Conservation (phyloP, 2,329 filamentous ascomycete species). For the Rugonectria rugulosa region DNA sequence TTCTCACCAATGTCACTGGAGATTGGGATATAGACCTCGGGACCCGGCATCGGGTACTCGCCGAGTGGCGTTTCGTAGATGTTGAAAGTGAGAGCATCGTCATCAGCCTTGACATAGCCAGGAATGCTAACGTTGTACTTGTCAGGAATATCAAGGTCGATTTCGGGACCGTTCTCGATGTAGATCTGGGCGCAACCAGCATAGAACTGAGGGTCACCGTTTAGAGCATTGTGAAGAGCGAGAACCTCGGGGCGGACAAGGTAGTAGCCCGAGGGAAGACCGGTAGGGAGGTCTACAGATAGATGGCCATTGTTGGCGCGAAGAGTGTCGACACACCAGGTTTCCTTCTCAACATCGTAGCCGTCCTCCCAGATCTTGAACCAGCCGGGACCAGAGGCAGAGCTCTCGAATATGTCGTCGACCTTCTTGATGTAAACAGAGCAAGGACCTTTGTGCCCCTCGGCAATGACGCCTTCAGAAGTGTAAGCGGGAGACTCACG, state of each 20-base stretch:
- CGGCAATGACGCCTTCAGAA: slow-evolving; percentile 63
- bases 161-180: slow-evolving; percentile 57
- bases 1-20: slow-evolving; percentile 27
- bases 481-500: slow-evolving; percentile 65
- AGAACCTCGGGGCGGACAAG: slow-evolving; percentile 76
- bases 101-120: slow-evolving; percentile 64
- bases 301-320: slow-evolving; percentile 70
- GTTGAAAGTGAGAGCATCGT: slow-evolving; percentile 68
- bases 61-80: slow-evolving; percentile 62
- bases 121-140: slow-evolving; percentile 68
- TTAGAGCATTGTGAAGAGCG: slow-evolving; percentile 69
- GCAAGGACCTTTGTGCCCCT: slow-evolving; percentile 72
- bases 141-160: slow-evolving; percentile 55
- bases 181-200: slow-evolving; percentile 76
- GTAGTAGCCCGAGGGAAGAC: slow-evolving; percentile 71
- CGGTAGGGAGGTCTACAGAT: slow-evolving; percentile 66
- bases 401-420: slow-evolving; percentile 57
- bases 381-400: slow-evolving; percentile 72
- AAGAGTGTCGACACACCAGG: slow-evolving; percentile 77
- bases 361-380: slow-evolving; percentile 80
- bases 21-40: slow-evolving; percentile 57
- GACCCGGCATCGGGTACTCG: slow-evolving; percentile 63
- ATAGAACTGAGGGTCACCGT: slow-evolving; percentile 75
- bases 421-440: slow-evolving; percentile 79
- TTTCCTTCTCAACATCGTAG: slow-evolving; percentile 60